Evolutionary conservation across 1,139 yeast genomes (phyloP), one percentile per base, ranked within the genome.

Genomic region (Hyphopichia fennica): DNA sequence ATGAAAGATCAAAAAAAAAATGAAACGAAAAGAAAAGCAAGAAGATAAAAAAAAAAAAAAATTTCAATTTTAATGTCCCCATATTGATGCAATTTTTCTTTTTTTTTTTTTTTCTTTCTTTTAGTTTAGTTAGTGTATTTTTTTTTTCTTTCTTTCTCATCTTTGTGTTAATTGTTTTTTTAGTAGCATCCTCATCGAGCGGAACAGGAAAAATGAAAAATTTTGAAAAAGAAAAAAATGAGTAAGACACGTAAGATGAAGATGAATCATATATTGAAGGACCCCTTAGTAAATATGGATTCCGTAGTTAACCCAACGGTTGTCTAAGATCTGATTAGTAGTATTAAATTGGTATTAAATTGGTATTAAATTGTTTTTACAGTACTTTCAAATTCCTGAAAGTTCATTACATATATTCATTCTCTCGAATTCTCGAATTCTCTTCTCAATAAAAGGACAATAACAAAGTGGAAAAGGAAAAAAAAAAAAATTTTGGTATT

Each of bases 51-150:
- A 25, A 5, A 7, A 29, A 7, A 14, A 15, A n/a, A n/a, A n/a
- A n/a, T n/a, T n/a, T n/a, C n/a, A n/a, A n/a, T n/a, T n/a, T 29
- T 29, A 11, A 25, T 25, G 28, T 25, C 32, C 32, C 32, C 32
- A 29, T 29, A 29, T 29, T 25, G 28, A 25, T 25, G 28, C 28
- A 25, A 25, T 25, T 25, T 7, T 10, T 10, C 11, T 25, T 25
- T 25, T 25, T 10, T 8, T 25, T 25, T 20, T 20, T 9, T 9
- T 6, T 20, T 20, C 23, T 6, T 20, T 9, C 9, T 9, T 20
- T 9, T 20, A 20, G 9, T 20, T 6, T 20, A 25, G 9, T 25
- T 25, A 9, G 28, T 25, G 28, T n/a, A 7, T 9, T 25, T 25
- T 25, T 25, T 5, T 25, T 7, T 25, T 25, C 28, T 7, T 25